Base-by-base conservation (phyloP, 2,329 filamentous ascomycete species). In the Scytalidium sp. region DNA sequence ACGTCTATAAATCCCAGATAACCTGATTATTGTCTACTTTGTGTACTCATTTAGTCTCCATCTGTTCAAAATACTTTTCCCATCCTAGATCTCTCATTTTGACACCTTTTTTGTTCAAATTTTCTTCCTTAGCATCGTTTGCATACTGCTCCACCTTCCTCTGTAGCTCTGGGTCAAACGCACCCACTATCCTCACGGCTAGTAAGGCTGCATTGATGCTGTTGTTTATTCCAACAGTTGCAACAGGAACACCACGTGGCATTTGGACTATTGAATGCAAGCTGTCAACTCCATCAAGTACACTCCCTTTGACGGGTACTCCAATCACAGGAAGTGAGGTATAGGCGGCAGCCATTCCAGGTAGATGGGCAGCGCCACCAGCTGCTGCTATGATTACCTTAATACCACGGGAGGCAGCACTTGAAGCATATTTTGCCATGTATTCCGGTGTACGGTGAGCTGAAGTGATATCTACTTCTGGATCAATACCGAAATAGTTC, bases 201-300 rank as follows among this genome's bases (percentile, higher is more conserved):
- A 90, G 70, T 17, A 90, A 72, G 0, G 83, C 87, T 0, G 88
- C 88, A 60, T 91, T 92, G 49, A 86, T 86, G 20, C 84, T 87
- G 70, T 91, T 91, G 68, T 90, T 89, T 66, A 91, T 90, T 10
- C 83, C 87, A 3, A 92, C 86, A 0, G 87, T 90, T 5, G 87
- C 87, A 13, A 85, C 84, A 9, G 88, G 88, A 45, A 85, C 80
- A 11, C 87, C 87, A 60, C 79, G 64, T 5, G 87, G 88, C 87
- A 91, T 90, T 64, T 90, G 86, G 3, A 89, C 85, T 56, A 90
- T 90, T 59, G 82, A 87, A 47, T 86, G 71, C 48, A 91, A 69
- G 53, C 81, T 85, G 63, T 91, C 88, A 52, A 85, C 71, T 3
- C 87, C 87, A 61, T 90, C 88, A 5, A 90, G 69, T 19, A 83